Percentiles rank a stretch among this genome's conserved stretches.
Evolutionary conservation across 176 grass and related monocot species (phyloP).

Genomic region (Panicum miliaceum): DNA sequence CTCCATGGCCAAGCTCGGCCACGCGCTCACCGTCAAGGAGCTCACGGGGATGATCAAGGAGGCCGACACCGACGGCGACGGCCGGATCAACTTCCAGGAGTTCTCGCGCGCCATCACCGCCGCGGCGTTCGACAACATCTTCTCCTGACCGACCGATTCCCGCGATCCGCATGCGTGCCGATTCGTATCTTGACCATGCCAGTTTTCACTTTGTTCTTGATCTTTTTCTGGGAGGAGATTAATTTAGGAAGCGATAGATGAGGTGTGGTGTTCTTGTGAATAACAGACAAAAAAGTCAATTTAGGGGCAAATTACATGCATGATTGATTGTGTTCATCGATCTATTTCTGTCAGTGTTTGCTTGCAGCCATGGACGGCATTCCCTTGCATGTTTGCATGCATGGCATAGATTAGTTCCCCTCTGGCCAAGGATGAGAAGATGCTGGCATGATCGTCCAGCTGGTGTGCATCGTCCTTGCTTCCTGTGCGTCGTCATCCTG

Average conservation of each 20-base stretch:
- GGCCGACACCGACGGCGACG: slow-evolving; percentile 88
- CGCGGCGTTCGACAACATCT: slow-evolving; percentile 82
- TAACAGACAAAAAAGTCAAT: slow-evolving; percentile 33
- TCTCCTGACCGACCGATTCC: slow-evolving; percentile 47
- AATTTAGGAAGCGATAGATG: slow-evolving; percentile 41
- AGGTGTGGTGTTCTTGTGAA: slow-evolving; percentile 36
- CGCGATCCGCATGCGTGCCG: neutral
- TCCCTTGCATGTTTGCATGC: neutral
- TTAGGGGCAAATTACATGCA: slow-evolving; percentile 4
- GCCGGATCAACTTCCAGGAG: slow-evolving; percentile 81
- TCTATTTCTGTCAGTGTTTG: neutral
- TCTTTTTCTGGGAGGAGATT: neutral
- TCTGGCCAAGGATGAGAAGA: neutral
- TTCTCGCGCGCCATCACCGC: slow-evolving; percentile 91
- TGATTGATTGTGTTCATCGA: neutral
- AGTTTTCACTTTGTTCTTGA: slow-evolving; percentile 11
- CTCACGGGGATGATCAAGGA: slow-evolving; percentile 98
- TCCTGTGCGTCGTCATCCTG: too few species aligned
- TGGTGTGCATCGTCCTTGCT: neutral
- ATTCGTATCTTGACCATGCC: neutral
- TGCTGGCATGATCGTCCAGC: neutral
- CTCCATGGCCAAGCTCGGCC: slow-evolving; percentile 88
- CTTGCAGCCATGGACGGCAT: neutral
- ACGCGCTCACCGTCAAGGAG: slow-evolving; percentile 82
- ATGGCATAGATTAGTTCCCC: neutral